Evolutionary conservation across 495 filamentous ascomycete genomes (phyloP).

Genomic region (Neurospora sp.): DNA sequence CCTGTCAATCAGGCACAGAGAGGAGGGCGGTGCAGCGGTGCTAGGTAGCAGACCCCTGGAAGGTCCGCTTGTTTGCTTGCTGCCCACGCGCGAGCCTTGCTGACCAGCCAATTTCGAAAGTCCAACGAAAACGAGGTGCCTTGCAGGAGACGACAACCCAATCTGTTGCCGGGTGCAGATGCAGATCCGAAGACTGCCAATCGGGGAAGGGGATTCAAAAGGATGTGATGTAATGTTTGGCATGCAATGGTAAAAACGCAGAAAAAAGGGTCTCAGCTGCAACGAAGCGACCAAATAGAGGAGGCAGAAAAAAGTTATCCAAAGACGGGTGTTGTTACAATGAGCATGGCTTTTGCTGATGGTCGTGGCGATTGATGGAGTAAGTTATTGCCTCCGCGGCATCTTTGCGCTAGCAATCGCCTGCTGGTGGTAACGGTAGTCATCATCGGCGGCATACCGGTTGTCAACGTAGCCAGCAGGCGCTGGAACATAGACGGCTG

Average conservation of each 20-base stretch:
- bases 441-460: constrained; percentile 7
- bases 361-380: neutral
- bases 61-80: neutral
- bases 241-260: neutral
- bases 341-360: neutral
- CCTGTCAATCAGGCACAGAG: neutral
- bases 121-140: neutral
- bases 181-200: neutral
- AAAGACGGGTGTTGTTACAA: neutral
- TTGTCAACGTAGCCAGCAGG: constrained; percentile 4
- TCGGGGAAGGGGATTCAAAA: neutral
- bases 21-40: neutral
- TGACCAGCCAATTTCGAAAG: neutral
- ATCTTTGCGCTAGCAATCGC: neutral
- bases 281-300: neutral
- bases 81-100: neutral
- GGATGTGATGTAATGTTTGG: neutral
- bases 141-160: neutral
- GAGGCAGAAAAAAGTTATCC: neutral
- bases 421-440: constrained; percentile 14
- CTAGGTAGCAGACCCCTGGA: neutral
- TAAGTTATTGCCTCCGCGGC: neutral
- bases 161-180: neutral
- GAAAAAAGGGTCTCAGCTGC: constrained; percentile 4
- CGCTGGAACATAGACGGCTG: constrained; percentile 14